Evolutionary conservation across 2,329 filamentous ascomycete genomes (phyloP).

Genomic region (Emergomyces orientalis): DNA sequence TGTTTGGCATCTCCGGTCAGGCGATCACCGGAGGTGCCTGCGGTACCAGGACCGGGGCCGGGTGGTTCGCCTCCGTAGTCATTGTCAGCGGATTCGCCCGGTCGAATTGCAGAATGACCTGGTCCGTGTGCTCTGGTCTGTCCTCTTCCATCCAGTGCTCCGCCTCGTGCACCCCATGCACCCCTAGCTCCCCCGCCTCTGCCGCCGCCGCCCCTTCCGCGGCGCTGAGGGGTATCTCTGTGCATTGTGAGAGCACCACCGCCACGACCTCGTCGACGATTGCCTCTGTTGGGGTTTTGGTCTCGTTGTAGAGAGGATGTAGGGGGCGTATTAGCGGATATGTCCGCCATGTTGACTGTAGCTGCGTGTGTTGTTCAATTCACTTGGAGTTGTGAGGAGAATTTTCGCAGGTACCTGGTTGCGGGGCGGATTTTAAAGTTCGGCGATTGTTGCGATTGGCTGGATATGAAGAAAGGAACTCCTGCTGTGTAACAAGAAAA

Average conservation of each 20-base stretch:
- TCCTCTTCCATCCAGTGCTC: conserved; percentile 6
- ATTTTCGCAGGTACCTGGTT: not conserved
- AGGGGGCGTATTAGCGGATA: conserved; percentile 12
- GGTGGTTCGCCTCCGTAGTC: conserved; percentile 34
- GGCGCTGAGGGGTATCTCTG: conserved; percentile 19
- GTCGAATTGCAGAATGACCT: not conserved
- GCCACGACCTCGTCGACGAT: conserved; percentile 34
- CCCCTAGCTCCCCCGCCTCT: conserved; percentile 10
- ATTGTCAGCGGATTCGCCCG: conserved; percentile 20
- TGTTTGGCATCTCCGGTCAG: conserved; percentile 40
- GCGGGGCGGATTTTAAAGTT: not conserved
- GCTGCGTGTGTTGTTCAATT: not conserved
- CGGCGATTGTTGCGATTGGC: too few species aligned
- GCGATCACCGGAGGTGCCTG: conserved; percentile 39
- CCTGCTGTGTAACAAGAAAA: not conserved
- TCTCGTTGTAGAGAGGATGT: conserved; percentile 17
- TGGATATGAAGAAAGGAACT: not conserved
- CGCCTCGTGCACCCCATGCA: conserved; percentile 5
- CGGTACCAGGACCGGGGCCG: conserved; percentile 26
- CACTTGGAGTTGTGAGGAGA: not conserved
- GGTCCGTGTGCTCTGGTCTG: conserved; percentile 14
- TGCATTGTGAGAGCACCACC: conserved; percentile 27
- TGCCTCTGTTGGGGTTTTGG: conserved; percentile 38
- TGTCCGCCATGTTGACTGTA: conserved; percentile 11
- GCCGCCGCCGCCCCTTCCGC: conserved; percentile 11